Conservation (phyloP, 805 yeast genomes). For the Candida pseudofarinosa region DNA sequence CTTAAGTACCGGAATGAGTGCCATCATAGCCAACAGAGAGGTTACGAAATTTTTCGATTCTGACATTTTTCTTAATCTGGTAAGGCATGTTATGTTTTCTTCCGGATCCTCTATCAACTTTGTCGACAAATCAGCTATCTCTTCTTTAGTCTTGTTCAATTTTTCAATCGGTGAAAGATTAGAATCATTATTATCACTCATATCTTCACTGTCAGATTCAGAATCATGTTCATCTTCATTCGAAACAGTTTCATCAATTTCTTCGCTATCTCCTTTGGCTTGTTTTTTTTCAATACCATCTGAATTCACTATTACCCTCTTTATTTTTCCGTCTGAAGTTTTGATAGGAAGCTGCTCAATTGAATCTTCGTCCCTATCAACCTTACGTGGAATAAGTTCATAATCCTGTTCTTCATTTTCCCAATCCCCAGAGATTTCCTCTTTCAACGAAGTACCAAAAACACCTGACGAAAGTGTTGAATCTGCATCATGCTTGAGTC, state of each 20-base stretch:
- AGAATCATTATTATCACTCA: constrained; percentile 42
- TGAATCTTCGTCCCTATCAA: constrained; percentile 40
- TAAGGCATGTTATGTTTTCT: constrained; percentile 62
- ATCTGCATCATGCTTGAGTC: constrained; percentile 38
- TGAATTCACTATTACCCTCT: constrained; percentile 46
- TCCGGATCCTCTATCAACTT: constrained; percentile 84
- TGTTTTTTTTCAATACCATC: constrained; percentile 22
- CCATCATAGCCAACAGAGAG: constrained; percentile 65
- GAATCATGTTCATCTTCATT: constrained; percentile 10
- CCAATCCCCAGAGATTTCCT: constrained; percentile 34
- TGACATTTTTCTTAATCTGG: constrained; percentile 68
- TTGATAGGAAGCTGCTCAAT: constrained; percentile 81
- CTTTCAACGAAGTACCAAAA: constrained; percentile 16
- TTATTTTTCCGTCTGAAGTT: constrained; percentile 64
- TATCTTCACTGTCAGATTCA: constrained; percentile 11
- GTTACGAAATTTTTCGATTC: constrained; percentile 63
- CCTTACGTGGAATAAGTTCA: constrained; percentile 65
- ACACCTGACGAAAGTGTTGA: constrained; percentile 33
- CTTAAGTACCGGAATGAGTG: constrained; percentile 81
- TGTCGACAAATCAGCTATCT: constrained; percentile 77
- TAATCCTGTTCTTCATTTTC: constrained; percentile 78
- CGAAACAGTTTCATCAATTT: constrained; percentile 6
- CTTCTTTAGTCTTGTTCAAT: constrained; percentile 66
- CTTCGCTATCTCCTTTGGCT: constrained; percentile 9
- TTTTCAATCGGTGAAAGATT: constrained; percentile 49